Percentiles rank a stretch among this genome's conserved stretches.
phyloP scores from a whole-genome alignment of 352 stramenopile species.

The Phytophthora tubulina region DNA sequence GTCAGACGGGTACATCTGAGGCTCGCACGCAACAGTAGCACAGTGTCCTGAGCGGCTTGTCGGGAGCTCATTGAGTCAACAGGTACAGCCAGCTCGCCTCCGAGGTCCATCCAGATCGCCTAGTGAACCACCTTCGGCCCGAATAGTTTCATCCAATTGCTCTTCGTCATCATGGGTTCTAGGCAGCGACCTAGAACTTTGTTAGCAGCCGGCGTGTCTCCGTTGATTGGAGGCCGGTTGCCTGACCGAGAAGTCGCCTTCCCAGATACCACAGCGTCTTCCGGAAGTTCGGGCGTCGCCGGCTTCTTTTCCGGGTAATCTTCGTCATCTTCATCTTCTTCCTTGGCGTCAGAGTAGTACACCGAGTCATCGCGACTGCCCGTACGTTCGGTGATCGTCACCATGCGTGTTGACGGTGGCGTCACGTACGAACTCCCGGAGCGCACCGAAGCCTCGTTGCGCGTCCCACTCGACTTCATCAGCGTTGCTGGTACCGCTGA shows the following conservation, averaged over 20 bases:
- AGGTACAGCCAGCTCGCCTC: not conserved
- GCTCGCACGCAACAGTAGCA: constrained; percentile 6
- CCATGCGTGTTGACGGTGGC: not conserved
- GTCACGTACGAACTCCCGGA: too few species aligned
- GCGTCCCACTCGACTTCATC: not conserved
- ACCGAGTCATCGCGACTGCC: not conserved
- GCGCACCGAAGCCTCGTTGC: too few species aligned
- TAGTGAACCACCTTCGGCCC: not conserved
- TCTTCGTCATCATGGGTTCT: constrained; percentile 2
- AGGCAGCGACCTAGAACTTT: constrained; percentile 1
- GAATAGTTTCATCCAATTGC: constrained; percentile 1
- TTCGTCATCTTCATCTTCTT: not conserved
- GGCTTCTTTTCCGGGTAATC: not conserved
- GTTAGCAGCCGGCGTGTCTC: constrained; percentile 6
- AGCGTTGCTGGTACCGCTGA: constrained; percentile 4
- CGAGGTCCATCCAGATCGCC: not conserved
- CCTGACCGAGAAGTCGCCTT: not conserved
- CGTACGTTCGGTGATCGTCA: constrained; percentile 2
- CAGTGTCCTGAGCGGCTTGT: constrained; percentile 1
- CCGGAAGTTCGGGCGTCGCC: not conserved
- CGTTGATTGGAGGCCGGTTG: not conserved
- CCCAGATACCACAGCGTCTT: not conserved
- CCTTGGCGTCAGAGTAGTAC: constrained; percentile 2
- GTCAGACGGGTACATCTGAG: constrained; percentile 2
- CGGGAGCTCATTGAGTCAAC: not conserved